Conservation (phyloP, 2,329 filamentous ascomycete genomes). For the Trichoderma gracile region DNA sequence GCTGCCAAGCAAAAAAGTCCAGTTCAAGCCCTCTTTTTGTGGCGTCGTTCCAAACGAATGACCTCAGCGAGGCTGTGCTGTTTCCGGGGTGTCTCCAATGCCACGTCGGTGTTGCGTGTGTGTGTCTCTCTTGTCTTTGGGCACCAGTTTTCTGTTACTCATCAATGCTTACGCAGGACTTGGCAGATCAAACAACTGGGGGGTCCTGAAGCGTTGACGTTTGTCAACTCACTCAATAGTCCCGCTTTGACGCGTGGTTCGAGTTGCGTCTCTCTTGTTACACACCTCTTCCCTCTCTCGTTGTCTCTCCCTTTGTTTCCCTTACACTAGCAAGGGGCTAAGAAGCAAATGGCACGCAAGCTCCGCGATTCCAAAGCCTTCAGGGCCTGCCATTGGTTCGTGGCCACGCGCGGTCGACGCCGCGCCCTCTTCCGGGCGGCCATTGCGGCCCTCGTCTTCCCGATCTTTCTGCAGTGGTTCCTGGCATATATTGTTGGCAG, state of each 20-base stretch:
- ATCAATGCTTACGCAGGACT: not conserved
- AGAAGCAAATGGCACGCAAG: slow-evolving; percentile 8
- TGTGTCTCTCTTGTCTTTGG: not conserved
- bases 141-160: slow-evolving; percentile 11
- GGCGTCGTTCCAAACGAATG: slow-evolving; percentile 12
- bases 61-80: slow-evolving; percentile 10
- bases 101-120: slow-evolving; percentile 5
- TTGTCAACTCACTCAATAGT: not conserved
- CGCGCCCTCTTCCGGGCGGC: slow-evolving; percentile 28
- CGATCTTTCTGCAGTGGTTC: slow-evolving; percentile 40
- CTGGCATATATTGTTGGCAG: slow-evolving; percentile 41
- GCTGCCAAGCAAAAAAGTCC: slow-evolving; percentile 2
- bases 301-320: not conserved
- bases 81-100: not conserved
- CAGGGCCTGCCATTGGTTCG: slow-evolving; percentile 26
- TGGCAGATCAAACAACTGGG: not conserved
- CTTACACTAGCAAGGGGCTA: not conserved
- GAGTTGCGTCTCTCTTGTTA: not conserved
- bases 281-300: not conserved
- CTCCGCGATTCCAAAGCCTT: slow-evolving; percentile 6
- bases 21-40: slow-evolving; percentile 2
- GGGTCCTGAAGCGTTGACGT: not conserved
- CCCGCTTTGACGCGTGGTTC: not conserved
- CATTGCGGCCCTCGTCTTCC: slow-evolving; percentile 28
- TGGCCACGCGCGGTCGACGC: slow-evolving; percentile 29